phyloP scores from a whole-genome alignment of 2,329 filamentous ascomycete species.

The Neoarthrinium moseri region DNA sequence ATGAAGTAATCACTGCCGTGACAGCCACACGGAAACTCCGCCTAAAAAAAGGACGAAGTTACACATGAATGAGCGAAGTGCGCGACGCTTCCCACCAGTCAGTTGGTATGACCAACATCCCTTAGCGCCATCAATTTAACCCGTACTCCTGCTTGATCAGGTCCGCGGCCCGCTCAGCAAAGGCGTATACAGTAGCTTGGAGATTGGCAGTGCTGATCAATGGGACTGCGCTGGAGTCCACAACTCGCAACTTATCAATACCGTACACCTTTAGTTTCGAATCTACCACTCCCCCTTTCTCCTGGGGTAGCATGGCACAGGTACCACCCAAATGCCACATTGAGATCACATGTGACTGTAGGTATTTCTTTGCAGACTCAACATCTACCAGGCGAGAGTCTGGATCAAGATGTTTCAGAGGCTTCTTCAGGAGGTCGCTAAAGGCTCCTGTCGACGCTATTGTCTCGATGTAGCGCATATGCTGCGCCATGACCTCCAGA shows the following conservation, averaged over 20 bases:
- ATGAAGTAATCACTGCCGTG: too few species aligned
- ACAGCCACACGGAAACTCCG: too few species aligned
- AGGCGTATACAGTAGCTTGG: neutral
- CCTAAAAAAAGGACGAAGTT: too few species aligned
- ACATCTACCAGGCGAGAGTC: neutral
- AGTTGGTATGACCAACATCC: too few species aligned
- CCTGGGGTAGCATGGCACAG: neutral
- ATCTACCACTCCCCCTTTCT: neutral
- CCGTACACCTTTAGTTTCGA: neutral
- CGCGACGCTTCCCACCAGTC: too few species aligned
- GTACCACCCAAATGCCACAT: neutral
- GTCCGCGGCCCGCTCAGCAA: neutral
- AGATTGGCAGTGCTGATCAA: neutral
- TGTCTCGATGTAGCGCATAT: neutral
- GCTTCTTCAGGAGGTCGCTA: neutral
- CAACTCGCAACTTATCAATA: neutral
- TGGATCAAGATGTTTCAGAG: neutral
- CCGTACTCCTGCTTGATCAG: neutral
- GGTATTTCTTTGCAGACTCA: neutral
- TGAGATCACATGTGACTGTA: neutral
- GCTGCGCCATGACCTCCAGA: neutral
- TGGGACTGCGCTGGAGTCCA: neutral
- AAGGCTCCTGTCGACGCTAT: neutral
- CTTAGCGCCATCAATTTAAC: too few species aligned
- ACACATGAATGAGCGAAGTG: too few species aligned